phyloP scores from a whole-genome alignment of 1,284 basidiomycete species.

The Phlebopus sp. region DNA sequence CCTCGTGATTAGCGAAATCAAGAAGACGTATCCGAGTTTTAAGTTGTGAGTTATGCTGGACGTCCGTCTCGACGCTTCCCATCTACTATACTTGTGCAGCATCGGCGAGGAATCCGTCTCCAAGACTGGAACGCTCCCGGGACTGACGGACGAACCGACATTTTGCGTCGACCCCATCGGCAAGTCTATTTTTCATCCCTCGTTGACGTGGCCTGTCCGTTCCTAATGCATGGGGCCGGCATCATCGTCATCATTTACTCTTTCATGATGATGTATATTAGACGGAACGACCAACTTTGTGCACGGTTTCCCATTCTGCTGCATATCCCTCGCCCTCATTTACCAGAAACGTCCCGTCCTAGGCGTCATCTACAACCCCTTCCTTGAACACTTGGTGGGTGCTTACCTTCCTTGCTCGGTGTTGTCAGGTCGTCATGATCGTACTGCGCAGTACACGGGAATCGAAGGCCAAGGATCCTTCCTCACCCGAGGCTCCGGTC shows the following conservation, averaged over 20 bases:
- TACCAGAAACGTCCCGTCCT: slow-evolving; percentile 78
- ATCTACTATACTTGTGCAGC: slow-evolving; percentile 42
- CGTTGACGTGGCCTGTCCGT: too few species aligned
- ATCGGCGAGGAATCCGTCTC: slow-evolving; percentile 91
- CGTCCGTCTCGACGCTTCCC: background rate
- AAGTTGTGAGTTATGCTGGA: slow-evolving; percentile 62
- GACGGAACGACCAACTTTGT: slow-evolving; percentile 96
- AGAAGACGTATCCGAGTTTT: slow-evolving; percentile 70
- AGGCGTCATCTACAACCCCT: slow-evolving; percentile 92
- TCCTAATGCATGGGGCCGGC: too few species aligned
- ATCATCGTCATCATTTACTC: too few species aligned
- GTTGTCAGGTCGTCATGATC: slow-evolving; percentile 1
- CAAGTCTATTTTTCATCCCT: slow-evolving; percentile 24
- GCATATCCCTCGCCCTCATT: slow-evolving; percentile 90
- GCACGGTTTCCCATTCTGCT: slow-evolving; percentile 86
- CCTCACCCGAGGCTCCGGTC: slow-evolving; percentile 53
- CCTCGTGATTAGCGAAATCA: slow-evolving; percentile 73
- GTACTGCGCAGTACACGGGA: slow-evolving; percentile 67
- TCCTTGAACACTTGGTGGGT: slow-evolving; percentile 75
- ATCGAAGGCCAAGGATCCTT: slow-evolving; percentile 79
- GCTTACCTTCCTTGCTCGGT: background rate
- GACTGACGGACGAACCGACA: slow-evolving; percentile 83
- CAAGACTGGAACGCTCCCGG: slow-evolving; percentile 58
- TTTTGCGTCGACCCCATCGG: slow-evolving; percentile 91
- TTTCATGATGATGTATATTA: slow-evolving; percentile 24